Percentiles rank a stretch among this genome's conserved stretches.
Conservation (phyloP, 1,284 basidiomycete genomes). For the Cryptococcus depauperatus region DNA sequence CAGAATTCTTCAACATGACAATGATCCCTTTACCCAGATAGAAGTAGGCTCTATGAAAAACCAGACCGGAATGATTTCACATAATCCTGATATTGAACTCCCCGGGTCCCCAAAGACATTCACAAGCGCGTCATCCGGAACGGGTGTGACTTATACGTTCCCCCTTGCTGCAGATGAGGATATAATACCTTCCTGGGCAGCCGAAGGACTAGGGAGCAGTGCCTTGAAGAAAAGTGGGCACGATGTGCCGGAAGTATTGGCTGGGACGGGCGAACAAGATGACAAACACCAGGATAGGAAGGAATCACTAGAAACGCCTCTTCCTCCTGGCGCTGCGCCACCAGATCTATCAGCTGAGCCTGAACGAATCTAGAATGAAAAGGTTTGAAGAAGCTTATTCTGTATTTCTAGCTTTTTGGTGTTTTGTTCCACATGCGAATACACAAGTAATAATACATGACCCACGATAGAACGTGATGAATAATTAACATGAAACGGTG, state of each 20-base stretch:
- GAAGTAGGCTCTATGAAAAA: too few species aligned
- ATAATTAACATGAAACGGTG: too few species aligned
- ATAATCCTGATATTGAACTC: slow-evolving; percentile 1
- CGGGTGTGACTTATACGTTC: slow-evolving; percentile 24
- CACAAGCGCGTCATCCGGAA: slow-evolving; percentile 8
- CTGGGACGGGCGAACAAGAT: neutral
- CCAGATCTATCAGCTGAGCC: neutral
- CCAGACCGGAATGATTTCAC: too few species aligned
- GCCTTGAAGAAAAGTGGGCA: neutral
- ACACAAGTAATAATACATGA: too few species aligned
- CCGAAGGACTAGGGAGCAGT: slow-evolving; percentile 17
- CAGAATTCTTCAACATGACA: neutral
- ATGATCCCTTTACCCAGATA: neutral
- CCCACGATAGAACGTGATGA: too few species aligned
- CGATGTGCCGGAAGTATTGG: neutral
- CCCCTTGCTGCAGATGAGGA: slow-evolving; percentile 10
- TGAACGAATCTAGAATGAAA: neutral
- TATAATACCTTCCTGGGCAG: slow-evolving; percentile 18
- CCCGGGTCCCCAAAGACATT: slow-evolving; percentile 9
- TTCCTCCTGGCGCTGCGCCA: neutral
- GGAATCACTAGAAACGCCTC: neutral
- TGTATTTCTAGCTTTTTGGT: too few species aligned
- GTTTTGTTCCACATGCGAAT: too few species aligned
- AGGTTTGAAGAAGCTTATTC: too few species aligned
- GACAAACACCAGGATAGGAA: neutral